Percentiles rank a stretch among this genome's conserved stretches.
These are phyloP conservation scores for Saturnispora zaruensis DNA, from an alignment of 805 yeast genomes.

Conservation along the genomic window DNA sequence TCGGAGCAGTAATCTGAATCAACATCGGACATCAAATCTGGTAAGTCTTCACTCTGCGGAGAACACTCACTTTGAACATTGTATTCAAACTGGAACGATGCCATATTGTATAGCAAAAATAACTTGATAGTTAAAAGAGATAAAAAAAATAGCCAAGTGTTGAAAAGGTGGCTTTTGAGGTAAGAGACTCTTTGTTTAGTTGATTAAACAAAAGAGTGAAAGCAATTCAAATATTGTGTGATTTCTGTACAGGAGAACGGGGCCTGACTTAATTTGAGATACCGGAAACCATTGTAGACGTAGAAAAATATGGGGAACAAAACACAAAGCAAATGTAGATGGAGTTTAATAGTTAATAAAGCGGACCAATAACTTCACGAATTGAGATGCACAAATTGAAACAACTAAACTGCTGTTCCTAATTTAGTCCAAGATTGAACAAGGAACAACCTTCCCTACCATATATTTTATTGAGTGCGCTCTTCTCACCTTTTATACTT, in stretches of 20 bases:
- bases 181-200: background rate
- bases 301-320: background rate
- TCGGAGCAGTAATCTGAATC: conserved; percentile 3
- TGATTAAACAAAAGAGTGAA: background rate
- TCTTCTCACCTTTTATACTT: background rate
- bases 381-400: background rate
- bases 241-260: background rate
- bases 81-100: background rate
- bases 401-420: background rate
- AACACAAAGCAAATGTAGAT: background rate
- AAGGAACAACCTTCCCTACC: background rate
- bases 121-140: background rate
- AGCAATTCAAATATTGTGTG: background rate
- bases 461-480: background rate
- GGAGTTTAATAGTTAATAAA: background rate
- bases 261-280: background rate
- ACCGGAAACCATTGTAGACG: background rate
- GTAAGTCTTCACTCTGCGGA: conserved; percentile 3
- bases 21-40: conserved; percentile 12
- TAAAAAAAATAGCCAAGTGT: background rate
- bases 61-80: background rate
- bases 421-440: background rate
- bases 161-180: background rate
- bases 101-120: background rate
- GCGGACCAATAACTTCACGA: background rate